A percentile compares a stretch with the other conserved stretches of the same genome.
Conservation (phyloP, 225 moss, liverwort and hornwort species). For the Pleurozium schreberi region DNA sequence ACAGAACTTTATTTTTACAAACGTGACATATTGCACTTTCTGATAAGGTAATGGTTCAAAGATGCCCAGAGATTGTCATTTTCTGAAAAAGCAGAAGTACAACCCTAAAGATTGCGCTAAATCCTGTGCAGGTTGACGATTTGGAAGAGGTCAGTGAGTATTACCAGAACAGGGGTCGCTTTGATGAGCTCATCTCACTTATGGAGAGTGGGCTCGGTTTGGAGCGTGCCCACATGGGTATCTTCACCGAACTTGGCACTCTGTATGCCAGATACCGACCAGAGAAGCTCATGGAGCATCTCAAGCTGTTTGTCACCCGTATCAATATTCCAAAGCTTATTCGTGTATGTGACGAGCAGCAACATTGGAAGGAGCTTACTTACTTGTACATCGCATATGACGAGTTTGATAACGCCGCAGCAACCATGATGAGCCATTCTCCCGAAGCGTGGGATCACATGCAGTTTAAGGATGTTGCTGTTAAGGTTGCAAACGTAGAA, state of each 20-base stretch:
- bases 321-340: constrained; percentile 98
- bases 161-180: constrained; percentile 92
- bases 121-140: constrained; percentile 70
- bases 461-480: constrained; percentile 98
- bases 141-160: constrained; percentile 97
- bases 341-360: constrained; percentile 97
- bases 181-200: constrained; percentile 94
- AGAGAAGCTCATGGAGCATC: constrained; percentile 99
- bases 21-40: neutral
- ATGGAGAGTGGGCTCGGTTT: constrained; percentile 99
- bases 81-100: neutral
- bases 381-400: constrained; percentile 98
- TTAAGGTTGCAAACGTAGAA: constrained; percentile 95
- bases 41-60: neutral
- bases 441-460: constrained; percentile 99
- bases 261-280: constrained; percentile 87
- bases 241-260: constrained; percentile 93
- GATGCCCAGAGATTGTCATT: neutral
- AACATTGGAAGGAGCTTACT: constrained; percentile 98
- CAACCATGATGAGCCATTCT: constrained; percentile 98
- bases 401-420: constrained; percentile 93
- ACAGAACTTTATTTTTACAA: neutral
- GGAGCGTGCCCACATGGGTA: constrained; percentile 99
- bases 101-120: neutral
- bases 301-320: constrained; percentile 86